phyloP scores from a whole-genome alignment of 140 eudicot genomes.

The Senecio squalidus region DNA sequence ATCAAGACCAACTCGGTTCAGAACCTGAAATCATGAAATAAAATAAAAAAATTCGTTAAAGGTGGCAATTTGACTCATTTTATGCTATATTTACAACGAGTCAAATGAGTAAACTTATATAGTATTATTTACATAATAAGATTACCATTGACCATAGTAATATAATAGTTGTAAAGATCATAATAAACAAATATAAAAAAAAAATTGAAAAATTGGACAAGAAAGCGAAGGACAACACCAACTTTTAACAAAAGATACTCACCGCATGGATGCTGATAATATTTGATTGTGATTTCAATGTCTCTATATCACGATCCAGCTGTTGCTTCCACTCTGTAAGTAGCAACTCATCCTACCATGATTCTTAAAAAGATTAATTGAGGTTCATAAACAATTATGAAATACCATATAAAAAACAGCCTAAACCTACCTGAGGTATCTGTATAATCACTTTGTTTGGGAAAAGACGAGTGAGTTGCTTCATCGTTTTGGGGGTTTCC shows the following conservation, averaged over 20 bases:
- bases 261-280: slow-evolving; percentile 60
- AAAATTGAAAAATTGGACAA: no score
- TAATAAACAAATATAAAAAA: no score
- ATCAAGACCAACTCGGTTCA: slow-evolving; percentile 52
- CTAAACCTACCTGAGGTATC: slow-evolving; percentile 66
- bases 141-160: no score
- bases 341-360: slow-evolving; percentile 55
- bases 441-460: slow-evolving; percentile 89
- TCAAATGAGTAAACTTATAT: not conserved
- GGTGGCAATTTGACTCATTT: not conserved
- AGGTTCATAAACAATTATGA: not conserved
- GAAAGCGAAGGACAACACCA: not conserved
- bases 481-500: slow-evolving; percentile 72
- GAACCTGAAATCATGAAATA: slow-evolving; percentile 46
- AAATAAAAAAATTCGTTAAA: not conserved
- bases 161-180: no score
- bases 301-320: slow-evolving; percentile 81
- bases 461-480: slow-evolving; percentile 74
- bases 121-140: not conserved
- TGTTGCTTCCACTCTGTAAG: slow-evolving; percentile 81
- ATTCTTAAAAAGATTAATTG: not conserved
- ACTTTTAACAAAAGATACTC: slow-evolving; percentile 14
- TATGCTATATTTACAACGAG: not conserved
- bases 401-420: not conserved
- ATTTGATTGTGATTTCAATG: slow-evolving; percentile 70